Percentiles rank a stretch among this genome's conserved stretches.
Evolutionary conservation across 495 filamentous ascomycete species (phyloP).

Genomic region (Aspergillus sclerotioniger): DNA sequence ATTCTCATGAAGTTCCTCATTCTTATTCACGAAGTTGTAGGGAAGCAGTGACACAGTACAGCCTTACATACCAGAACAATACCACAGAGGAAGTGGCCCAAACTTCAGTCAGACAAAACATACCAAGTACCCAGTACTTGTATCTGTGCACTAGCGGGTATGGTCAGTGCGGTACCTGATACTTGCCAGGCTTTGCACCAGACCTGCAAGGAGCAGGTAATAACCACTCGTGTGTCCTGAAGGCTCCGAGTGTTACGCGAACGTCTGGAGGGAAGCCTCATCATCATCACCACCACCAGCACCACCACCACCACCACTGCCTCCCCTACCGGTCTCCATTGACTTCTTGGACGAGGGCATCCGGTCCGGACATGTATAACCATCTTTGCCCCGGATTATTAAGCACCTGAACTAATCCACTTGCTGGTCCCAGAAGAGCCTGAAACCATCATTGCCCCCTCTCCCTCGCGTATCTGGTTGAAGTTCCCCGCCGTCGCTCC

Average conservation of each 20-base stretch:
- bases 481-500: conserved; percentile 19
- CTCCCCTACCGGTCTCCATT: conserved; percentile 1
- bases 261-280: background rate
- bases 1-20: no score
- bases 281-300: conserved; percentile 6
- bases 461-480: conserved; percentile 20
- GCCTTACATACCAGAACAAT: background rate
- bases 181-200: conserved; percentile 9
- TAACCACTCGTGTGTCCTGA: conserved; percentile 4
- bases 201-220: conserved; percentile 4
- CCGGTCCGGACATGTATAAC: conserved; percentile 3
- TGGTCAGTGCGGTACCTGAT: conserved; percentile 21
- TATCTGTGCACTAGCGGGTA: background rate
- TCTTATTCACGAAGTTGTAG: no score
- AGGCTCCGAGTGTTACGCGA: background rate
- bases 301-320: conserved; percentile 3
- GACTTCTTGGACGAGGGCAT: background rate
- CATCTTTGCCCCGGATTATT: background rate
- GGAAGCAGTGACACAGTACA: no score
- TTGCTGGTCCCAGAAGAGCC: background rate
- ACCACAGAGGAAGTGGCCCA: background rate
- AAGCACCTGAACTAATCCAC: background rate
- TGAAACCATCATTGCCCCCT: conserved; percentile 8
- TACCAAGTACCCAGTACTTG: conserved; percentile 17
- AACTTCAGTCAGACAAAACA: background rate